Evolutionary conservation across 306 rosid genomes (phyloP).

Genomic region (Notholithocarpus densiflorus): DNA sequence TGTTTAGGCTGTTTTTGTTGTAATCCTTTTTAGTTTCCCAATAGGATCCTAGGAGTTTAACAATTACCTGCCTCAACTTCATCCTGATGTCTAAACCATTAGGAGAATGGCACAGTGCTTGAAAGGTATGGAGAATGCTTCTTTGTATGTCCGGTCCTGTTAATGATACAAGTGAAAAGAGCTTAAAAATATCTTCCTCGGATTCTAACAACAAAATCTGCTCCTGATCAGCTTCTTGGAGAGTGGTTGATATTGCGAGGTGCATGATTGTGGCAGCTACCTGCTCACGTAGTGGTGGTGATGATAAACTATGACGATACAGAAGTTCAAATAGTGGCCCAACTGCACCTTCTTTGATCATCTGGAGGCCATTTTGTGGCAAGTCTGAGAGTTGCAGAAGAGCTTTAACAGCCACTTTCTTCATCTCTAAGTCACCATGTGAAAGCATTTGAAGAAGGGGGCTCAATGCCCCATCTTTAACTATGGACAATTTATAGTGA

Average conservation of each 20-base stretch:
- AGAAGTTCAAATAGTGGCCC: constrained; percentile 50
- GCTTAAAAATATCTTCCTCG: constrained; percentile 50
- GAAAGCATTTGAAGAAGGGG: constrained; percentile 57
- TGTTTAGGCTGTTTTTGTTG: not conserved
- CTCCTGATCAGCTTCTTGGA: constrained; percentile 34
- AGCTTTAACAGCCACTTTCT: constrained; percentile 46
- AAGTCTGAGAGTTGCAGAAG: constrained; percentile 48
- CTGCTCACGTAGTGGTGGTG: constrained; percentile 40
- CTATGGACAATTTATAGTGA: constrained; percentile 44
- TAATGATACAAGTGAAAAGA: constrained; percentile 53
- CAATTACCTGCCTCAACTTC: constrained; percentile 50
- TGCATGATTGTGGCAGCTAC: constrained; percentile 55
- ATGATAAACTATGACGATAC: constrained; percentile 44
- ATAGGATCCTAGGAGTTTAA: not conserved
- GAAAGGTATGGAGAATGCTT: constrained; percentile 51
- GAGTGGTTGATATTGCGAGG: constrained; percentile 49
- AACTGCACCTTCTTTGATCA: constrained; percentile 53
- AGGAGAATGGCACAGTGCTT: constrained; percentile 52
- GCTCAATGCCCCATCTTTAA: constrained; percentile 45
- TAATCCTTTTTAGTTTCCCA: not conserved
- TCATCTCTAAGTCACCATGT: constrained; percentile 35
- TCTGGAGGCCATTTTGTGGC: constrained; percentile 53
- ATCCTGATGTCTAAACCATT: constrained; percentile 50
- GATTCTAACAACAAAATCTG: constrained; percentile 44
- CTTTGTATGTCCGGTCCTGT: constrained; percentile 49